A percentile compares a stretch with the other conserved stretches of the same genome.
Conservation (phyloP, 805 yeast species). For the Ogataea allantospora region DNA sequence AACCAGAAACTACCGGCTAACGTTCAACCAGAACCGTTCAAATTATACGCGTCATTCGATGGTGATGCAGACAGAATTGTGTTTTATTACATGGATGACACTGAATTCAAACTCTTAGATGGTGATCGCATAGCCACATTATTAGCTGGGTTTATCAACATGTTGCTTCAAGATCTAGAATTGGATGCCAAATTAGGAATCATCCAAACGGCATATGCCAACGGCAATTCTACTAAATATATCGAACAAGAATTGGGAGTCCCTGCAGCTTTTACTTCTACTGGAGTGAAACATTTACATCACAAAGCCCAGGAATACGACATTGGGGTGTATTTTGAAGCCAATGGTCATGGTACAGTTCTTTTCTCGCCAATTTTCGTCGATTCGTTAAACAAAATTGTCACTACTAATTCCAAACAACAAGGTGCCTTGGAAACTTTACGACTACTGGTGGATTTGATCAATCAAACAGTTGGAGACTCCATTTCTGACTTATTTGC, state of each 20-base stretch:
- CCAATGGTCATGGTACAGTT: constrained; percentile 99
- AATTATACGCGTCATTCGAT: constrained; percentile 80
- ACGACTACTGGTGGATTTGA: constrained; percentile 60
- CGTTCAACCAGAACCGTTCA: constrained; percentile 42
- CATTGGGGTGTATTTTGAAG: constrained; percentile 94
- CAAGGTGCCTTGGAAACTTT: constrained; percentile 52
- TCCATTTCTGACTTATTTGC: constrained; percentile 89
- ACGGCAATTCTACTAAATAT: constrained; percentile 83
- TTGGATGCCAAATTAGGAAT: constrained; percentile 56
- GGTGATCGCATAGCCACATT: constrained; percentile 93
- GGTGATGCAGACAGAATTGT: constrained; percentile 97
- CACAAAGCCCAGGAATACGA: constrained; percentile 86
- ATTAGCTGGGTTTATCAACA: constrained; percentile 62
- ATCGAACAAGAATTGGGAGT: constrained; percentile 57
- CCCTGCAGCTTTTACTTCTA: constrained; percentile 86
- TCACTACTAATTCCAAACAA: constrained; percentile 43
- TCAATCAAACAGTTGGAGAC: constrained; percentile 98
- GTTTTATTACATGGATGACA: constrained; percentile 56
- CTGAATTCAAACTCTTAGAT: constrained; percentile 60
- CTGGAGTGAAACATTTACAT: constrained; percentile 96
- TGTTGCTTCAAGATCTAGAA: constrained; percentile 42
- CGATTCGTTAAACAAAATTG: constrained; percentile 37
- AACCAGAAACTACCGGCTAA: constrained; percentile 74
- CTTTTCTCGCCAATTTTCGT: constrained; percentile 61
- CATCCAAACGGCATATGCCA: constrained; percentile 97